Percentiles rank a stretch among this genome's conserved stretches.
Evolutionary conservation across 2,329 filamentous ascomycete genomes (phyloP).

Genomic region (Pestalotiopsis sp.): DNA sequence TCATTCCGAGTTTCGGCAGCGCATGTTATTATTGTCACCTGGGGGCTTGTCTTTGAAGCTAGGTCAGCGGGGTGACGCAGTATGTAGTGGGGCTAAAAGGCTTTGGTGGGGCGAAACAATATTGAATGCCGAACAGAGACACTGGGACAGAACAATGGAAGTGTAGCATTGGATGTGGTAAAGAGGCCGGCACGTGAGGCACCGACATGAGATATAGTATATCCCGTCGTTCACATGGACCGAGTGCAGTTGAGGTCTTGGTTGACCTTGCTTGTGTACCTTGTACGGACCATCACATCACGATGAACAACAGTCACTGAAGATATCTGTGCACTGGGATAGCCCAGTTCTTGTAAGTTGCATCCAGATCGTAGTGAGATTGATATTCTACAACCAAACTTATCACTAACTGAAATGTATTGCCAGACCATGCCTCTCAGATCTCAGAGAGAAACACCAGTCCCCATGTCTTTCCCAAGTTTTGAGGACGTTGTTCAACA

Average conservation of each 20-base stretch:
- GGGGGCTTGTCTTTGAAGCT: constrained; percentile 8
- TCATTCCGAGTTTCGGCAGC: not conserved
- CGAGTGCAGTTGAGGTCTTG: not conserved
- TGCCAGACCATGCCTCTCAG: not conserved
- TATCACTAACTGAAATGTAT: constrained; percentile 5
- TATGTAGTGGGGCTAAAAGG: not conserved
- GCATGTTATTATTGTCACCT: not conserved
- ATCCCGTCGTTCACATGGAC: not conserved
- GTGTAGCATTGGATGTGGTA: not conserved
- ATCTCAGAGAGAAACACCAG: not conserved
- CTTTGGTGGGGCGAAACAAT: not conserved
- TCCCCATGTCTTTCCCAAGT: not conserved
- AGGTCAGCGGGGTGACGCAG: not conserved
- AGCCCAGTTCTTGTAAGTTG: not conserved
- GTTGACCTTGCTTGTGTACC: not conserved
- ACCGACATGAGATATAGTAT: not conserved
- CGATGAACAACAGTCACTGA: not conserved
- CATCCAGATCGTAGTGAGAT: constrained; percentile 4
- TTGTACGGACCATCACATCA: not conserved
- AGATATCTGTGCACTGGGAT: not conserved
- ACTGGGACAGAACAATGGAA: not conserved
- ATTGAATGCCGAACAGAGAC: not conserved
- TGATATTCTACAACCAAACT: not conserved
- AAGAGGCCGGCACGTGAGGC: not conserved
- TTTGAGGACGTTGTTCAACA: not conserved